A percentile compares a stretch with the other conserved stretches of the same genome.
Evolutionary conservation across 1,139 yeast genomes (phyloP).

Genomic region (Komagataea norvegica): DNA sequence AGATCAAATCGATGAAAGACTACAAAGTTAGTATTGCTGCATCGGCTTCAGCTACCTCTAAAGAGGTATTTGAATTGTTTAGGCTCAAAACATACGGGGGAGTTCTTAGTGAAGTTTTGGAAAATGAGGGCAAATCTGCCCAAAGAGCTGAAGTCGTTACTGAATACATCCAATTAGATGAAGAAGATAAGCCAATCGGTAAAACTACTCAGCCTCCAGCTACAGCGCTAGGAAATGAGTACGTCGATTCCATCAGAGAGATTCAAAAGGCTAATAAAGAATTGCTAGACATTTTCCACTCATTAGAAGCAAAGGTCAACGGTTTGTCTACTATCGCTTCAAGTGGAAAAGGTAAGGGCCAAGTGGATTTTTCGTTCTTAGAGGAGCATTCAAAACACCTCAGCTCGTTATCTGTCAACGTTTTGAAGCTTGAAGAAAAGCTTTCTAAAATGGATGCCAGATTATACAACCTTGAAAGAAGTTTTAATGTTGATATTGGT

Average conservation of each 20-base stretch:
- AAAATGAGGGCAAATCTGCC: constrained; percentile 52
- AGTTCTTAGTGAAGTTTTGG: constrained; percentile 48
- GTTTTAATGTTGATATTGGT: constrained; percentile 12
- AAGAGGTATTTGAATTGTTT: constrained; percentile 58
- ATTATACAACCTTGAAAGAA: constrained; percentile 11
- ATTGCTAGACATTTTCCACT: constrained; percentile 12
- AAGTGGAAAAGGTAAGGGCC: constrained; percentile 7
- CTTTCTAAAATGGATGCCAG: constrained; percentile 8
- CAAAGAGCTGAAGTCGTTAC: constrained; percentile 39
- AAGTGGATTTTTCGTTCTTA: constrained; percentile 20
- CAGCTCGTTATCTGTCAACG: constrained; percentile 10
- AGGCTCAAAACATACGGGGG: constrained; percentile 49
- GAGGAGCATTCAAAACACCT: constrained; percentile 22
- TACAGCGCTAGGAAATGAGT: background rate
- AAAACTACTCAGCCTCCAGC: background rate
- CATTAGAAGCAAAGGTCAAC: constrained; percentile 18
- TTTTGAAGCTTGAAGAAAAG: constrained; percentile 7
- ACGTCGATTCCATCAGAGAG: constrained; percentile 8
- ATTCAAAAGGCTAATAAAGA: constrained; percentile 19
- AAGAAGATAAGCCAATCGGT: constrained; percentile 28
- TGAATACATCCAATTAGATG: constrained; percentile 25
- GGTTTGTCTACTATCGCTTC: constrained; percentile 12
- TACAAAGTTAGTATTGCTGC: constrained; percentile 53
- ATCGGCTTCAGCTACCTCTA: constrained; percentile 31
- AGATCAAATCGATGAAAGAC: constrained; percentile 40